phyloP scores from a whole-genome alignment of 768 basidiomycete genomes.

The Pulveroboletus sp. region DNA sequence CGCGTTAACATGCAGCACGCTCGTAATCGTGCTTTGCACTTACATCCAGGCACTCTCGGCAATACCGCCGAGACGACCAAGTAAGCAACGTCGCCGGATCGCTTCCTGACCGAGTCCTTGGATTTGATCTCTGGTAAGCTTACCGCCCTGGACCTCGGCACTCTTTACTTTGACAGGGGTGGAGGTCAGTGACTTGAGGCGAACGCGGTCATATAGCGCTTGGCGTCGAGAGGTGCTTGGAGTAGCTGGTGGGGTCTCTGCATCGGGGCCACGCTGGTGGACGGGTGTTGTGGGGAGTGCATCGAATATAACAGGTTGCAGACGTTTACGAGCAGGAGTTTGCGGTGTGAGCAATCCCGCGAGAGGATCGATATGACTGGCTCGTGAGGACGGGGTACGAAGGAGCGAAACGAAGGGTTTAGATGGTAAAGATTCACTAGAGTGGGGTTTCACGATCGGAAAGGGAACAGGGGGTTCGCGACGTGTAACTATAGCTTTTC shows the following conservation, averaged over 20 bases:
- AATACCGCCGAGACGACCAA: slow-evolving; percentile 72
- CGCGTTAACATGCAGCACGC: background rate
- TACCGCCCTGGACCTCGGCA: slow-evolving; percentile 38
- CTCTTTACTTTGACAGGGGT: slow-evolving; percentile 59
- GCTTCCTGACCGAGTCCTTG: slow-evolving; percentile 74
- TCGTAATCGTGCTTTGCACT: slow-evolving; percentile 16
- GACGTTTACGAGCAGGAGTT: slow-evolving; percentile 41
- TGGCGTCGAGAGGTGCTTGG: slow-evolving; percentile 72
- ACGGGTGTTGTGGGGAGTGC: slow-evolving; percentile 62
- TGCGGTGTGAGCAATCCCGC: slow-evolving; percentile 35
- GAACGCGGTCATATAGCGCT: slow-evolving; percentile 77
- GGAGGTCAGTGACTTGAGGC: slow-evolving; percentile 61
- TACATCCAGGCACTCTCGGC: slow-evolving; percentile 91
- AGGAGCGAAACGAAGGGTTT: slow-evolving; percentile 53
- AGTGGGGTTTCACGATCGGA: slow-evolving; percentile 37
- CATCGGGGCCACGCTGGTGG: slow-evolving; percentile 53
- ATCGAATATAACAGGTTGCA: slow-evolving; percentile 35
- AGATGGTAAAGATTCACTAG: slow-evolving; percentile 37
- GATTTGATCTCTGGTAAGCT: slow-evolving; percentile 60
- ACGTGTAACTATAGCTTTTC: slow-evolving; percentile 10
- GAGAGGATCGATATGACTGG: slow-evolving; percentile 30
- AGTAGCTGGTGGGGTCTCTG: slow-evolving; percentile 57
- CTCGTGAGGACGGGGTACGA: slow-evolving; percentile 58
- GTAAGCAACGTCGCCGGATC: slow-evolving; percentile 65
- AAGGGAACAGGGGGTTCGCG: slow-evolving; percentile 36